phyloP scores from a whole-genome alignment of 106 monocot species.

The Apostasia ramifera region DNA sequence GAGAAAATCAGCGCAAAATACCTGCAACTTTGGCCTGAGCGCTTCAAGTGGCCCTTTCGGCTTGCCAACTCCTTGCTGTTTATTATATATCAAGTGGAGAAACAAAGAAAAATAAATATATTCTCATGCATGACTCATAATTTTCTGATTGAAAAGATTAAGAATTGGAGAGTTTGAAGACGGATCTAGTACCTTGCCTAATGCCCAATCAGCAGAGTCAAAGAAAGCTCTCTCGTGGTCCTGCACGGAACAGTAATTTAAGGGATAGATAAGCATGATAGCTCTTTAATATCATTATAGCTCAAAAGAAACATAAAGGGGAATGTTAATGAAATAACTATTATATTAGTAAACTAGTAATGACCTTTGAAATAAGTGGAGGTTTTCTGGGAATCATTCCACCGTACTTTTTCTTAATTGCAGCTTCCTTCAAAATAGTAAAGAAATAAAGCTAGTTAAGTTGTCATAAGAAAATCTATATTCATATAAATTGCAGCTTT shows the following conservation, averaged over 20 bases:
- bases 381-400: slow-evolving; percentile 75
- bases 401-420: slow-evolving; percentile 80
- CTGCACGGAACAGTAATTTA: slow-evolving; percentile 25
- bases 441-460: background rate
- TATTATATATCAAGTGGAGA: slow-evolving; percentile 1
- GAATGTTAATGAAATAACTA: background rate
- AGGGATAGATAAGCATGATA: background rate
- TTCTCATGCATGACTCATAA: background rate
- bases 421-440: slow-evolving; percentile 42
- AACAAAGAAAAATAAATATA: background rate
- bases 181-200: slow-evolving; percentile 69
- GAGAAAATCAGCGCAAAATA: slow-evolving; percentile 5
- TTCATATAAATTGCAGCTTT: too few relatives aligned
- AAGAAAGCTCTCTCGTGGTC: slow-evolving; percentile 96
- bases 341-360: background rate
- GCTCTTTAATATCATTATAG: background rate
- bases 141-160: background rate
- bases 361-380: slow-evolving; percentile 83
- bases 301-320: background rate
- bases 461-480: background rate
- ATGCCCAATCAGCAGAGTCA: slow-evolving; percentile 99
- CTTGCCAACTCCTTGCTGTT: slow-evolving; percentile 85
- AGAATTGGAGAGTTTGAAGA: background rate
- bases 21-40: slow-evolving; percentile 93
- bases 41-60: slow-evolving; percentile 93